Percentiles rank a stretch among this genome's conserved stretches.
These are phyloP conservation scores for Aristolochia contorta DNA, from an alignment of 164 flowering plant species.

Conservation along the genomic window DNA sequence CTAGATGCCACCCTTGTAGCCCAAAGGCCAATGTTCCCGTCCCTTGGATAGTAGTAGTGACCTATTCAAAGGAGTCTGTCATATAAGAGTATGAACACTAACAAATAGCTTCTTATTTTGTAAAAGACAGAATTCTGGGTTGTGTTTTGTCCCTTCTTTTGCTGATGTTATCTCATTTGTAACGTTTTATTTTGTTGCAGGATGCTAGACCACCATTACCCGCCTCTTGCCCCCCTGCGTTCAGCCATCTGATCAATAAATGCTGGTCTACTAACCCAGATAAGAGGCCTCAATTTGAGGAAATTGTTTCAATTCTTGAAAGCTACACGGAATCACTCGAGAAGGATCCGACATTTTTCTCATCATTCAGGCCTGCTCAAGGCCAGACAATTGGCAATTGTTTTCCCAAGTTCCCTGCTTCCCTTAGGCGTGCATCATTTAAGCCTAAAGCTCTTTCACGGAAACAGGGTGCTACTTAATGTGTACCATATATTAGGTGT, in stretches of 20 bases:
- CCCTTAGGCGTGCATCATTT: slow-evolving; percentile 20
- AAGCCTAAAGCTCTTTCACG: not conserved
- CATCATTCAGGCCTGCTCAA: slow-evolving; percentile 30
- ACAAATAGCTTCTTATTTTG: too few species aligned
- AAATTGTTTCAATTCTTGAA: slow-evolving; percentile 63
- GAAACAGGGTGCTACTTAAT: too few species aligned
- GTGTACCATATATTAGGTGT: too few species aligned
- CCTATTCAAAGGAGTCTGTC: too few species aligned
- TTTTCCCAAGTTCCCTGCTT: slow-evolving; percentile 39
- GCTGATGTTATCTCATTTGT: not conserved
- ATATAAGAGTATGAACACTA: too few species aligned
- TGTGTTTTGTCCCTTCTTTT: too few species aligned
- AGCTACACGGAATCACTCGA: slow-evolving; percentile 41
- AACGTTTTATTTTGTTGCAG: slow-evolving; percentile 35
- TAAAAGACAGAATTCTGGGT: too few species aligned
- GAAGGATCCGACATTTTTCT: slow-evolving; percentile 67
- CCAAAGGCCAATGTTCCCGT: too few species aligned
- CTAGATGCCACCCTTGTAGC: too few species aligned
- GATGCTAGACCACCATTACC: slow-evolving; percentile 90
- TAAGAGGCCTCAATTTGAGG: slow-evolving; percentile 73
- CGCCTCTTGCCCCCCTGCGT: slow-evolving; percentile 12
- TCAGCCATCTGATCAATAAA: slow-evolving; percentile 52
- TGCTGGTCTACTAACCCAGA: slow-evolving; percentile 90
- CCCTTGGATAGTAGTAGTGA: too few species aligned
- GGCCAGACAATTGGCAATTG: slow-evolving; percentile 22